These are phyloP conservation scores for Cymbopogon flexuosus DNA, from an alignment of 202 grass and related monocot genomes.

Conservation along the genomic window DNA sequence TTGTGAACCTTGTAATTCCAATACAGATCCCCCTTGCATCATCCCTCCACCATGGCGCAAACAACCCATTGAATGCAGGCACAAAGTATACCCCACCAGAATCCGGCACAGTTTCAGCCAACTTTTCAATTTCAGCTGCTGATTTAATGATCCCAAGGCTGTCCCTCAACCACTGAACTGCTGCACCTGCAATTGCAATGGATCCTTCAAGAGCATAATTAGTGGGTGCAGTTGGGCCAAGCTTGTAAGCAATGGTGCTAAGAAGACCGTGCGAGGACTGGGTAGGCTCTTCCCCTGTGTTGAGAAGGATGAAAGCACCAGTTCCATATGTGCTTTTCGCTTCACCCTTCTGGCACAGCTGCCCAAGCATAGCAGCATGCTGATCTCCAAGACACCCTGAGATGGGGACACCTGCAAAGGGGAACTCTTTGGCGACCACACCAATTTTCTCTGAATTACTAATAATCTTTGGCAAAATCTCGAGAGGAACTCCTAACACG, in stretches of 20 bases:
- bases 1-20: conserved; percentile 84
- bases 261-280: conserved; percentile 66
- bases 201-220: conserved; percentile 91
- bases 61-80: conserved; percentile 80
- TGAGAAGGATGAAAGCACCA: conserved; percentile 95
- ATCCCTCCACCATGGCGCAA: conserved; percentile 94
- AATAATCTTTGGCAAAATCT: conserved; percentile 78
- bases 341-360: conserved; percentile 80
- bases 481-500: conserved; percentile 44
- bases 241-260: conserved; percentile 76
- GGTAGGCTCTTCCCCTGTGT: conserved; percentile 71
- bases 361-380: conserved; percentile 85
- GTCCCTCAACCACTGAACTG: conserved; percentile 90
- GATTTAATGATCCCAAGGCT: conserved; percentile 60
- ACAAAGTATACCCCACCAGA: conserved; percentile 86
- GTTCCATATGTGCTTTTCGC: conserved; percentile 94
- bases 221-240: conserved; percentile 48
- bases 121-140: conserved; percentile 58
- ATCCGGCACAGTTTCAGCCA: conserved; percentile 60
- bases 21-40: conserved; percentile 71
- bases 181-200: conserved; percentile 91
- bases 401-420: conserved; percentile 60
- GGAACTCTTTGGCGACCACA: conserved; percentile 49
- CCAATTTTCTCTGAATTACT: conserved; percentile 83
- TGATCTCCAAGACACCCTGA: conserved; percentile 82